phyloP scores from a whole-genome alignment of 2,329 filamentous ascomycete genomes.

The Calonectria leucothoes region DNA sequence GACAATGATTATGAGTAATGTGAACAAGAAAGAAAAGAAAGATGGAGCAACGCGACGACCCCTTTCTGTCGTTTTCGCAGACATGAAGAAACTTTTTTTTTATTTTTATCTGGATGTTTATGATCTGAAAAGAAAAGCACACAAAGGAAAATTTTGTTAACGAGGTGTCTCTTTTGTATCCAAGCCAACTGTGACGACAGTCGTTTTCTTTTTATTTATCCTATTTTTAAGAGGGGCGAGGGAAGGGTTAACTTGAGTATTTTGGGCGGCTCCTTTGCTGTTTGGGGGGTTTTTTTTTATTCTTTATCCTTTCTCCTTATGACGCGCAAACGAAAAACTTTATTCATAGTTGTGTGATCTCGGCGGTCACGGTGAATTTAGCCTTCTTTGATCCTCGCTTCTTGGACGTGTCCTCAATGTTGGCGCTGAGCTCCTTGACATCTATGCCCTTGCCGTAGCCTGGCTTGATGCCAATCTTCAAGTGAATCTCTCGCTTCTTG shows the following conservation, averaged over 20 bases:
- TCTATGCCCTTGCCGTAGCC: slow-evolving; percentile 45
- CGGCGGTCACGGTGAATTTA: slow-evolving; percentile 48
- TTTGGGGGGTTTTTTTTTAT: slow-evolving; percentile 7
- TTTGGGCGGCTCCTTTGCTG: slow-evolving; percentile 24
- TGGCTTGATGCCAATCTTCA: slow-evolving; percentile 50
- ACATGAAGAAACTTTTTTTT: slow-evolving; percentile 9
- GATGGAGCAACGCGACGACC: neutral
- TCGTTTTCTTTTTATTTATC: slow-evolving; percentile 23
- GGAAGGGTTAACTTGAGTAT: slow-evolving; percentile 1
- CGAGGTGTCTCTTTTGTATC: slow-evolving; percentile 14
- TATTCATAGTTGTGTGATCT: slow-evolving; percentile 42
- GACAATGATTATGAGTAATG: slow-evolving; percentile 41
- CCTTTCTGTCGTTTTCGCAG: slow-evolving; percentile 32
- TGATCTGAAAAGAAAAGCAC: slow-evolving; percentile 16
- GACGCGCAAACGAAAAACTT: slow-evolving; percentile 31
- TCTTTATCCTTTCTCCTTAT: slow-evolving; percentile 7
- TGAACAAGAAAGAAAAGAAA: neutral
- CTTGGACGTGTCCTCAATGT: slow-evolving; percentile 49
- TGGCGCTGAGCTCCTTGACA: slow-evolving; percentile 47
- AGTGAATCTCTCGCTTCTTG: slow-evolving; percentile 51
- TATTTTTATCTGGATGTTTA: neutral
- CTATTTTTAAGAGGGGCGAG: slow-evolving; percentile 12
- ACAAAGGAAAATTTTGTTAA: neutral
- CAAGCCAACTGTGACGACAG: slow-evolving; percentile 32
- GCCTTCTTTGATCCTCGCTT: slow-evolving; percentile 44